Base-by-base conservation (phyloP, 169 alveolate species). In the Cyclospora cayetanensis region DNA sequence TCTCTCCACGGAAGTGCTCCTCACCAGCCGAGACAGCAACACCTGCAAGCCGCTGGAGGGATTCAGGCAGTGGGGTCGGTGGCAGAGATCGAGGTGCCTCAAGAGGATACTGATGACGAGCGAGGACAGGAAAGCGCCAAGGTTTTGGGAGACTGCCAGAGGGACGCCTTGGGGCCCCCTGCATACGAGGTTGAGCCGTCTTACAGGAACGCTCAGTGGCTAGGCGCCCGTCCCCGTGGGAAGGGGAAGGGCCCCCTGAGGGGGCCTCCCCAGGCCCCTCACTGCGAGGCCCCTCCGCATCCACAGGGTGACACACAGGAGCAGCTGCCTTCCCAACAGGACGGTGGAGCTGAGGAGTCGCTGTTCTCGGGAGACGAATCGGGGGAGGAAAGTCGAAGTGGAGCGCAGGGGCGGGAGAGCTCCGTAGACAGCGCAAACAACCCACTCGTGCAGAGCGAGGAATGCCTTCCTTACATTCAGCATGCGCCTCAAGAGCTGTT, bases 31-130 rank as follows among this genome's bases (percentile, higher is more conserved):
- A 9, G 25, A 50, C n/a, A 60, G 74, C 35, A 60, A 27, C 74
- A 22, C 9, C 74, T 27, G 50, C 53, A 70, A 70, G 31, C n/a
- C 43, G 50, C 46, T 5, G 74, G 11, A 22, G 74, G 31, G 4
- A 25, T 79, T 3, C 89, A 79, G 4, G 89, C 89, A 1, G 89
- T 79, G 11, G 89, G 89, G 72, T 46, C 89, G 11, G 89, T 79
- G 43, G 68, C 89, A 27, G 89, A 79, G 68, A 12, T 79, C 1
- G 74, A 27, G 18, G 31, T 52, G 2, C 43, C 89, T 1, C 41
- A 29, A 1, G 68, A 34, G n/a, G 89, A 79, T 34, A 52, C 68
- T 27, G 89, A 79, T 0, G 89, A 46, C 7, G 89, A 79, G 52
- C 50, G 50, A 7, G 72, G 39, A 31, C 43, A 0, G 9, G 25